phyloP scores from a whole-genome alignment of 352 stramenopile species.

The Chloridella minuta region DNA sequence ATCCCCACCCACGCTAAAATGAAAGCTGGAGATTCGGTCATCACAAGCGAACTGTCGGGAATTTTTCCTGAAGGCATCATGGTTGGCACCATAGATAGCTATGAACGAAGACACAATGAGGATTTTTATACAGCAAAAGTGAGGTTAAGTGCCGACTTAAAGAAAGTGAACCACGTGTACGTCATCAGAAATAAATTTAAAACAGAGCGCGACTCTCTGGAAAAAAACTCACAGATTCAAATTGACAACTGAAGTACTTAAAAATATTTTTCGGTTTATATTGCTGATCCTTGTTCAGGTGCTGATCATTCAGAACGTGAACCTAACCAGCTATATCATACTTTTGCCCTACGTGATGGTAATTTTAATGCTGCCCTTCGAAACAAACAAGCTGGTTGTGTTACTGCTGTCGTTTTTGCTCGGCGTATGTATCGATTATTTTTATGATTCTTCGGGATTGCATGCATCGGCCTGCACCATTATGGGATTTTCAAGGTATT shows the following conservation, averaged over 20 bases:
- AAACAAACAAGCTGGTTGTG: background rate
- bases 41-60: background rate
- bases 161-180: background rate
- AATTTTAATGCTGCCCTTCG: background rate
- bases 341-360: background rate
- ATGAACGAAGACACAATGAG: background rate
- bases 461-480: background rate
- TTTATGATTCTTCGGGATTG: background rate
- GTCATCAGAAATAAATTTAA: conserved; percentile 7
- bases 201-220: background rate
- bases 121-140: background rate
- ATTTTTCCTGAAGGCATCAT: background rate
- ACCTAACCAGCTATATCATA: background rate
- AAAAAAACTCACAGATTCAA: background rate
- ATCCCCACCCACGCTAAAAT: background rate
- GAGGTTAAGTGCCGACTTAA: background rate
- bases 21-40: background rate
- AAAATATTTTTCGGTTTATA: background rate
- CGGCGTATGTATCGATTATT: background rate
- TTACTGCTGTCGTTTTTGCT: background rate
- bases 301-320: background rate
- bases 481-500: background rate
- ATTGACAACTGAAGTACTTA: background rate
- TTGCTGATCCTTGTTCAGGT: background rate
- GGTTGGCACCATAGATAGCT: background rate